Percentiles rank a stretch among this genome's conserved stretches.
Evolutionary conservation across 371 early-diverging fungal species (phyloP).

Genomic region (Syncephalastrum monosporum): DNA sequence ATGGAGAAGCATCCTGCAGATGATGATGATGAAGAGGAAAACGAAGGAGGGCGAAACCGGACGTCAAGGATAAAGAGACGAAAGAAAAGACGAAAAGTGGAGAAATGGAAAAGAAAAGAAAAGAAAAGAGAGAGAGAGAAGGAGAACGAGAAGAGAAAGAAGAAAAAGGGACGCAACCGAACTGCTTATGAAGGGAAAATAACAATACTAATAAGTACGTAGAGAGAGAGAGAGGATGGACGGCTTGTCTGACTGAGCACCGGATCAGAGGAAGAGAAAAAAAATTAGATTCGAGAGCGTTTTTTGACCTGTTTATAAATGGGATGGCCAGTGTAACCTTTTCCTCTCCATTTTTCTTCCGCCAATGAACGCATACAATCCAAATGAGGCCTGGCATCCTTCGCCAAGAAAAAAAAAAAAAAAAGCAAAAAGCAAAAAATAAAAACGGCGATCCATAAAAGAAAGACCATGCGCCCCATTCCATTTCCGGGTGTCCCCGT

Average conservation of each 20-base stretch:
- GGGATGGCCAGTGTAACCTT: conserved; percentile 2
- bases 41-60: conserved; percentile 11
- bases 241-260: conserved; percentile 1
- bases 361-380: conserved; percentile 3
- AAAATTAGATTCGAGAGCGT: background rate
- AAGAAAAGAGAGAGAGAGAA: conserved; percentile 10
- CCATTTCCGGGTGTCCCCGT: no score
- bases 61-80: conserved; percentile 5
- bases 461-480: no score
- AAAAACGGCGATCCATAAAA: conserved; percentile 1
- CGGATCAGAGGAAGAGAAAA: conserved; percentile 6
- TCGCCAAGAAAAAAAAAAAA: conserved; percentile 4
- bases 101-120: conserved; percentile 7
- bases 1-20: conserved; percentile 20
- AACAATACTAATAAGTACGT: background rate
- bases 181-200: conserved; percentile 7
- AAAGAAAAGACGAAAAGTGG: conserved; percentile 1
- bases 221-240: conserved; percentile 8
- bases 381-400: background rate
- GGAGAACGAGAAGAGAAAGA: conserved; percentile 5
- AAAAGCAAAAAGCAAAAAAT: background rate
- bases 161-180: conserved; percentile 11
- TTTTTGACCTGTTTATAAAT: conserved; percentile 9
- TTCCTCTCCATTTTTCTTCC: conserved; percentile 1
- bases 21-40: conserved; percentile 4